These are phyloP conservation scores for Leptographium wingfieldii DNA, from an alignment of 2,329 filamentous ascomycete genomes.

Conservation along the genomic window DNA sequence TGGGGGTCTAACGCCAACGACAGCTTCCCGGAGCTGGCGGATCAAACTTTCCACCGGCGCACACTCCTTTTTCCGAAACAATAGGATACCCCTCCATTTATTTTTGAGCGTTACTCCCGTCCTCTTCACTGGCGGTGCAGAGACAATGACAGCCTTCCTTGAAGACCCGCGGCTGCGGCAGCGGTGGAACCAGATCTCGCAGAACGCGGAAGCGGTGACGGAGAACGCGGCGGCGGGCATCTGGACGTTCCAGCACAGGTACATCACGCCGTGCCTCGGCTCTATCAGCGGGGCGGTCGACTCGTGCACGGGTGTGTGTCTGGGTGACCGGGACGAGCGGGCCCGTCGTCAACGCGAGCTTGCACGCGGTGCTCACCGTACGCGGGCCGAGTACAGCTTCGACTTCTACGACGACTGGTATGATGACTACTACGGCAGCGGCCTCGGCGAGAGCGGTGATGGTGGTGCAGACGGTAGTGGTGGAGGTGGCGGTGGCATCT, in stretches of 20 bases:
- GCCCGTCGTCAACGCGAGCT: constrained; percentile 55
- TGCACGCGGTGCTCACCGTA: constrained; percentile 36
- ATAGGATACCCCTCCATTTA: not conserved
- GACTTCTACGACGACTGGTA: constrained; percentile 99
- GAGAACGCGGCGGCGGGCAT: constrained; percentile 85
- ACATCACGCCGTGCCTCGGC: constrained; percentile 68
- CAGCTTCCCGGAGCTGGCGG: not conserved
- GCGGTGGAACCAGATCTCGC: constrained; percentile 75
- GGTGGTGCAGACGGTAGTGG: constrained; percentile 50
- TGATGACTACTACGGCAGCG: constrained; percentile 29
- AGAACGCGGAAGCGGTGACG: constrained; percentile 79
- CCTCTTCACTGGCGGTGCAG: not conserved
- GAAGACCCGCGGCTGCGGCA: constrained; percentile 84
- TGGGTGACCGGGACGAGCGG: constrained; percentile 62
- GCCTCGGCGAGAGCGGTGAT: constrained; percentile 35
- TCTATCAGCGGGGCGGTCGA: constrained; percentile 54
- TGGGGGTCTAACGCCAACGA: not conserved
- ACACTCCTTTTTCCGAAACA: not conserved
- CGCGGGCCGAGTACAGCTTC: constrained; percentile 68
- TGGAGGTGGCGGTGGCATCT: constrained; percentile 21
- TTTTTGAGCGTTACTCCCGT: not conserved
- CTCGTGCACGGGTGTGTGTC: constrained; percentile 59
- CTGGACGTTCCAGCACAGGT: constrained; percentile 77
- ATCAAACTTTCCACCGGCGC: not conserved
- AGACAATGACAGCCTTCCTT: constrained; percentile 41